Percentiles rank a stretch among this genome's conserved stretches.
Conservation (phyloP, 352 stramenopile genomes). For the Pythium oligandrum region DNA sequence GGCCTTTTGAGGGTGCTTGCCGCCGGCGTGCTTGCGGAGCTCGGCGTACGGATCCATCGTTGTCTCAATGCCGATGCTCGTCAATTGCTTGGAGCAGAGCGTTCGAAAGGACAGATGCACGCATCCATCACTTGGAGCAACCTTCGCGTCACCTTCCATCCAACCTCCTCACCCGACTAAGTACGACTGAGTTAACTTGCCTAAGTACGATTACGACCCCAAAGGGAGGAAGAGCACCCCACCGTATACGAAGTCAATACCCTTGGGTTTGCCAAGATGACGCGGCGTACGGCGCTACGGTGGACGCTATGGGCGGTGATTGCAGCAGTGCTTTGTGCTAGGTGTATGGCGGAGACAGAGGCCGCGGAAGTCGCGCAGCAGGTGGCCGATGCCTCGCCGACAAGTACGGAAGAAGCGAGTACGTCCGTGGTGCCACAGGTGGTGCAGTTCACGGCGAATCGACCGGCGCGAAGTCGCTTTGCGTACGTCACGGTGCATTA, state of each 20-base stretch:
- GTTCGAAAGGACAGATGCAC: constrained; percentile 16
- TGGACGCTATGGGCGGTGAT: not conserved
- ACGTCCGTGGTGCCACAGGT: constrained; percentile 10
- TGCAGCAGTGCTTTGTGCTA: not conserved
- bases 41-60: constrained; percentile 75
- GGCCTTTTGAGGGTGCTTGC: constrained; percentile 75
- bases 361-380: not conserved
- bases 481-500: constrained; percentile 87
- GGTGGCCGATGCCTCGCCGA: not conserved
- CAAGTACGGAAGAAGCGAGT: not conserved
- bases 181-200: constrained; percentile 4
- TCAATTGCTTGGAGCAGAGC: constrained; percentile 17
- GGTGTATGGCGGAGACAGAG: no score
- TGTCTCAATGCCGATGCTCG: constrained; percentile 1
- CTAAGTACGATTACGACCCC: not conserved
- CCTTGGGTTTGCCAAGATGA: no score
- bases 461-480: constrained; percentile 44
- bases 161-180: not conserved
- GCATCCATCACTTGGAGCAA: constrained; percentile 23
- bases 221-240: no score
- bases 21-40: constrained; percentile 73
- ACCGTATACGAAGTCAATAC: no score
- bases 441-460: constrained; percentile 18
- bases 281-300: no score
- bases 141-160: constrained; percentile 30